Evolutionary conservation across 768 basidiomycete species (phyloP), one percentile per base, ranked within the genome.

Genomic region (Russula sp.): DNA sequence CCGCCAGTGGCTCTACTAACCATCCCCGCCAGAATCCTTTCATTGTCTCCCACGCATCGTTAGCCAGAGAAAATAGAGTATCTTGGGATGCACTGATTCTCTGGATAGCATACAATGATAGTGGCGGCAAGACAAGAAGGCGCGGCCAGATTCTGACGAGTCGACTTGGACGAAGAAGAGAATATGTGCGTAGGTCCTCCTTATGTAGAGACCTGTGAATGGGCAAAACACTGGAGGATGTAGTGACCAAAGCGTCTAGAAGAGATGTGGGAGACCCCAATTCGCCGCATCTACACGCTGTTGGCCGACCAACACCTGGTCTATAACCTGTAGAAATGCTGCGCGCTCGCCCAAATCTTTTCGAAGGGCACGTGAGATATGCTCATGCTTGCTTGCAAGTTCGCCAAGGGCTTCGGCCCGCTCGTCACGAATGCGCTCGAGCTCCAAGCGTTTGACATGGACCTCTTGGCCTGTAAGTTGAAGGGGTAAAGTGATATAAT

Each of bases 1-100:
- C 91, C 54, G 80, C 81, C n/a, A 96, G 71, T 3, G 96, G 96
- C 60, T 93, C 90, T 54, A 96, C 75, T 13, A 98, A 79, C 90
- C 94, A 98, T 54, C 86, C 88, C 22, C 81, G 77, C 65, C 93
- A 76, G 72, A 98, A 95, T 0, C 87, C 87, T 26, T 78, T 77
- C 8, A 83, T 69, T 0, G 94, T 94, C 69, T 88, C 84, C 40
- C 79, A 72, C 0, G 84, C 81, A 65, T 91, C 88, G n/a, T 65
- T 64, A 4, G 81, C 80, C 57, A 89, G 76, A 49, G 85, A 80
- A 8, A 76, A 61, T 56, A 94, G 70, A 38, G 82, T 83, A 11
- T 78, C 79, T 30, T 87, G 83, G 6, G 88, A 88, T 6, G 80
- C 77, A 69, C 87, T 89, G 9, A 83, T 72, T 26, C 76, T 73